These are phyloP conservation scores for Beauveria sp. DNA, from an alignment of 2,329 filamentous ascomycete species.

Conservation along the genomic window DNA sequence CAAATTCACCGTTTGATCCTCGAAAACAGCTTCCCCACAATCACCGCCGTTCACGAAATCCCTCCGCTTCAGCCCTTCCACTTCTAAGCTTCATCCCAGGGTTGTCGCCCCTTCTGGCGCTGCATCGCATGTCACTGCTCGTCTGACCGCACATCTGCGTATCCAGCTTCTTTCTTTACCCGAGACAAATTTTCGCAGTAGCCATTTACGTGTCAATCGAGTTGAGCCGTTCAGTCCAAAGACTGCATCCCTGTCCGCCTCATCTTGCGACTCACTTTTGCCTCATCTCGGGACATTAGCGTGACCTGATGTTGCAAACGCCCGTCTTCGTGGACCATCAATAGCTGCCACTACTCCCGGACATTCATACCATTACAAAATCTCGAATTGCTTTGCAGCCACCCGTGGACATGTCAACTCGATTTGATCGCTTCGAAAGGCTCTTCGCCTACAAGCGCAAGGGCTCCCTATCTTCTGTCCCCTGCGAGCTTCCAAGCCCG, in stretches of 20 bases:
- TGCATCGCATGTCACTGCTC: conserved; percentile 6
- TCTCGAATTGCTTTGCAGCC: neutral
- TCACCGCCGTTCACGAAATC: neutral
- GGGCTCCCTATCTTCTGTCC: conserved; percentile 19
- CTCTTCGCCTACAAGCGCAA: conserved; percentile 42
- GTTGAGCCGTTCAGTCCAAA: neutral
- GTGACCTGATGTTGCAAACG: conserved; percentile 5
- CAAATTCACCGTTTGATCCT: neutral
- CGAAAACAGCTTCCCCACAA: neutral
- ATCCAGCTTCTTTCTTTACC: neutral
- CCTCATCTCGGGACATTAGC: conserved; percentile 7
- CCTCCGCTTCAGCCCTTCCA: neutral
- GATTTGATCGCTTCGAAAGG: conserved; percentile 43
- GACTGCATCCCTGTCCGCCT: neutral
- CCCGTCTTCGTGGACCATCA: neutral
- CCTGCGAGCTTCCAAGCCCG: conserved; percentile 18
- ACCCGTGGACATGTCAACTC: conserved; percentile 38
- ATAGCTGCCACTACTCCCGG: neutral
- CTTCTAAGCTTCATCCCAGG: neutral
- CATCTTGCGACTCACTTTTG: neutral
- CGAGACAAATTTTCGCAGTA: neutral
- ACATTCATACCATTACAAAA: neutral
- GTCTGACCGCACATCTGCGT: neutral
- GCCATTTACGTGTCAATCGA: neutral
- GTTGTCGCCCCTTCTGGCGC: neutral